These are phyloP conservation scores for Neurospora sp. DNA, from an alignment of 495 filamentous ascomycete genomes.

Conservation along the genomic window DNA sequence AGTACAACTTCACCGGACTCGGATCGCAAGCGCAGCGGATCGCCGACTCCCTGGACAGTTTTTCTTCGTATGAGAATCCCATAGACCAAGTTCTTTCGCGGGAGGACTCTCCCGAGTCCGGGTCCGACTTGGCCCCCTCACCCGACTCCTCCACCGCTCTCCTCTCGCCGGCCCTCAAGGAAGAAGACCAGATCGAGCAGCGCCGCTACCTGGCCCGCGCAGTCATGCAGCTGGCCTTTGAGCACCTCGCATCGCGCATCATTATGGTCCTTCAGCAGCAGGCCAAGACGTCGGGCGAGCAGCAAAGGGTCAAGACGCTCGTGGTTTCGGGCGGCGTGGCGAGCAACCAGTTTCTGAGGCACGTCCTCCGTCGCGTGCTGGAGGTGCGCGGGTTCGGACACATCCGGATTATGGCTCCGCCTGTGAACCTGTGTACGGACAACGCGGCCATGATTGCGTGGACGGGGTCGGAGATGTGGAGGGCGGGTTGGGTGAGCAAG, in stretches of 20 bases:
- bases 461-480: conserved; percentile 87
- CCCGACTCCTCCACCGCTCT: background rate
- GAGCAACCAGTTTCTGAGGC: conserved; percentile 64
- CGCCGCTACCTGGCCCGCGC: conserved; percentile 56
- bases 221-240: conserved; percentile 71
- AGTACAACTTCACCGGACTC: conserved; percentile 32
- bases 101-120: background rate
- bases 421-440: conserved; percentile 70
- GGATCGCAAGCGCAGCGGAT: conserved; percentile 21
- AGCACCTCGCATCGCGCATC: conserved; percentile 69
- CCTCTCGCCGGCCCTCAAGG: background rate
- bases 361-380: conserved; percentile 53
- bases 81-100: background rate
- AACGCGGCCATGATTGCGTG: conserved; percentile 99
- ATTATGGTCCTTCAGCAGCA: conserved; percentile 47
- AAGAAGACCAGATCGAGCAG: conserved; percentile 29
- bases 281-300: background rate
- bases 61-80: background rate
- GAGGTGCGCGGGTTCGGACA: conserved; percentile 51
- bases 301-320: conserved; percentile 41
- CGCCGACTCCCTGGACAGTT: background rate
- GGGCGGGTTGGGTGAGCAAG: conserved; percentile 59
- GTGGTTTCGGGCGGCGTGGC: conserved; percentile 89
- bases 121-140: conserved; percentile 15
- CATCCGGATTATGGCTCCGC: conserved; percentile 63